Evolutionary conservation across 116 monocot species (phyloP).

Genomic region (Iris pallida): DNA sequence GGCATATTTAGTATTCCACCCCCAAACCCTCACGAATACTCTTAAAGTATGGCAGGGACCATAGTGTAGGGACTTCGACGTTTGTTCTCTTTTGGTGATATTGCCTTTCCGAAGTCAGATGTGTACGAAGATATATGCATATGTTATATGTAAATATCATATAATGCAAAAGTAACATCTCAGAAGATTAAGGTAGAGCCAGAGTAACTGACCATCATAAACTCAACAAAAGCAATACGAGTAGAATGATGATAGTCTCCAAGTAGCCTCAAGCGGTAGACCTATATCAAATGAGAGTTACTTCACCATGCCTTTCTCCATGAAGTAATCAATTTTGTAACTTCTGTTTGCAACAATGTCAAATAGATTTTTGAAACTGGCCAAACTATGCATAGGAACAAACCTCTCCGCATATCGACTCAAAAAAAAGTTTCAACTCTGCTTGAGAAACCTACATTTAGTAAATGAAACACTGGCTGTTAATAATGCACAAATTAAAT

Average conservation of each 20-base stretch:
- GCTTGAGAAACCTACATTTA: constrained; percentile 51
- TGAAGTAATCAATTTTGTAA: background rate
- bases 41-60: too few species aligned
- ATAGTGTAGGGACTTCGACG: too few species aligned
- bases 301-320: background rate
- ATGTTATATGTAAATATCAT: too few species aligned
- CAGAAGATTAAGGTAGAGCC: background rate
- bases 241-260: constrained; percentile 73
- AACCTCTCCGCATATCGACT: constrained; percentile 70
- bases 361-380: too few species aligned
- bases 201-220: constrained; percentile 43
- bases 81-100: too few species aligned
- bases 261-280: constrained; percentile 65
- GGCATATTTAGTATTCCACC: too few species aligned
- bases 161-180: too few species aligned
- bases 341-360: too few species aligned
- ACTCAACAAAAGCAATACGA: constrained; percentile 78
- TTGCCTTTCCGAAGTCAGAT: too few species aligned
- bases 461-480: background rate
- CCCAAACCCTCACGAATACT: too few species aligned
- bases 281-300: constrained; percentile 24
- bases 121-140: too few species aligned
- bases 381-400: background rate
- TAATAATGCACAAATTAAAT: background rate
- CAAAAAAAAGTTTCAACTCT: constrained; percentile 68